A percentile compares a stretch with the other conserved stretches of the same genome.
Evolutionary conservation across 768 basidiomycete species (phyloP).

Genomic region (Podaxis sp.): DNA sequence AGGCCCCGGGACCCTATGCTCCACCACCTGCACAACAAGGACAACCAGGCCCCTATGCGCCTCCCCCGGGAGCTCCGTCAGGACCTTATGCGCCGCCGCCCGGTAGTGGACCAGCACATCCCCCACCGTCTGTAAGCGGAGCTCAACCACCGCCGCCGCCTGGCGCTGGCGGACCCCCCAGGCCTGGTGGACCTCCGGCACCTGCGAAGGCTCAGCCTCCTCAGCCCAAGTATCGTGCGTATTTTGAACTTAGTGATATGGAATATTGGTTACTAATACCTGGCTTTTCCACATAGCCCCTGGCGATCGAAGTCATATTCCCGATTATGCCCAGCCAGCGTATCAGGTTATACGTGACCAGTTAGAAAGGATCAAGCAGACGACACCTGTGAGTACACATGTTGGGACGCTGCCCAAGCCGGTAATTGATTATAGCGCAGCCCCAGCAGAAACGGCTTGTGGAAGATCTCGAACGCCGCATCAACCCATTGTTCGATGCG

Average conservation of each 20-base stretch:
- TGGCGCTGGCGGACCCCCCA: slow-evolving; percentile 22
- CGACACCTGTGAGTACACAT: slow-evolving; percentile 60
- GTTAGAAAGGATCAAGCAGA: slow-evolving; percentile 68
- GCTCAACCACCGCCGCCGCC: slow-evolving; percentile 26
- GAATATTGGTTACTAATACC: slow-evolving; percentile 8
- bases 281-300: slow-evolving; percentile 50
- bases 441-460: slow-evolving; percentile 81
- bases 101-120: slow-evolving; percentile 23
- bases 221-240: slow-evolving; percentile 48
- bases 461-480: slow-evolving; percentile 83
- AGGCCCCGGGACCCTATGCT: slow-evolving; percentile 31
- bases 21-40: slow-evolving; percentile 22
- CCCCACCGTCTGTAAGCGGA: slow-evolving; percentile 21
- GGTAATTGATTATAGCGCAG: slow-evolving; percentile 33
- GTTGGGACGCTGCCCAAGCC: slow-evolving; percentile 10
- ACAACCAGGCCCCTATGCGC: slow-evolving; percentile 21
- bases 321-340: slow-evolving; percentile 62
- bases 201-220: slow-evolving; percentile 24
- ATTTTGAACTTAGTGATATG: not conserved
- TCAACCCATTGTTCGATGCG: slow-evolving; percentile 88
- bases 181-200: slow-evolving; percentile 22
- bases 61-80: slow-evolving; percentile 22
- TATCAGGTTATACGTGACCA: slow-evolving; percentile 66
- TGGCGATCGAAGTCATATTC: slow-evolving; percentile 93
- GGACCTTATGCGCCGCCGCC: slow-evolving; percentile 48